Conservation (phyloP, 2,329 filamentous ascomycete species). For the Apiospora saccharicola region DNA sequence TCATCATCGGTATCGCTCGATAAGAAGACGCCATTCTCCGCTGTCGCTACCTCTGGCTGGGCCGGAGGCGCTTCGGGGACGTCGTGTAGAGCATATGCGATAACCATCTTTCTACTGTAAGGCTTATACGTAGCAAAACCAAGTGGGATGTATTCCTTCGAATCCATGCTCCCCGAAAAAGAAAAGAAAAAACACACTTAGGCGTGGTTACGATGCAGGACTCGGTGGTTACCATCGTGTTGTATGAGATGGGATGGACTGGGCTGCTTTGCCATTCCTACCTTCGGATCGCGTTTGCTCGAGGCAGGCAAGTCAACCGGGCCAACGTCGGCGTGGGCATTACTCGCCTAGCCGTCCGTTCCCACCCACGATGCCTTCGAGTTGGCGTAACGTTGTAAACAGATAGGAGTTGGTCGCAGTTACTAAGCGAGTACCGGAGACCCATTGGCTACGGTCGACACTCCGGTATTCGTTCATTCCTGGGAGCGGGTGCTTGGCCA, state of each 20-base stretch:
- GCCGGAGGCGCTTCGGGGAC: neutral
- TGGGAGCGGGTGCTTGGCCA: neutral
- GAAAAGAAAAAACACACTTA: too few relatives aligned
- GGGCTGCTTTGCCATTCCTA: neutral
- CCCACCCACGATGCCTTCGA: neutral
- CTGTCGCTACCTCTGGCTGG: neutral
- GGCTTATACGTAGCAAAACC: neutral
- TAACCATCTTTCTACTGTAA: neutral
- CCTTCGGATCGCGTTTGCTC: neutral
- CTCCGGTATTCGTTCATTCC: neutral
- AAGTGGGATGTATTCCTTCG: neutral
- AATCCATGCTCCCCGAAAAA: neutral
- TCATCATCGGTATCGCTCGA: constrained; percentile 15
- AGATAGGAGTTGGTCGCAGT: neutral
- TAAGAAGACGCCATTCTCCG: neutral
- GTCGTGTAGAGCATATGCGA: neutral
- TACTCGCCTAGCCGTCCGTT: neutral
- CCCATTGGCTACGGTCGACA: neutral
- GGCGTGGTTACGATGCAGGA: neutral
- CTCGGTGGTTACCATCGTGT: neutral
- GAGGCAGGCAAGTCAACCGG: neutral
- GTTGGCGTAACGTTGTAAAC: neutral
- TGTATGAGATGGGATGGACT: neutral
- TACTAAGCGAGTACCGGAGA: neutral
- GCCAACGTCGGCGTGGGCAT: neutral